Evolutionary conservation across 306 rosid genomes (phyloP).

Genomic region (Pterocarpus macrocarpus): DNA sequence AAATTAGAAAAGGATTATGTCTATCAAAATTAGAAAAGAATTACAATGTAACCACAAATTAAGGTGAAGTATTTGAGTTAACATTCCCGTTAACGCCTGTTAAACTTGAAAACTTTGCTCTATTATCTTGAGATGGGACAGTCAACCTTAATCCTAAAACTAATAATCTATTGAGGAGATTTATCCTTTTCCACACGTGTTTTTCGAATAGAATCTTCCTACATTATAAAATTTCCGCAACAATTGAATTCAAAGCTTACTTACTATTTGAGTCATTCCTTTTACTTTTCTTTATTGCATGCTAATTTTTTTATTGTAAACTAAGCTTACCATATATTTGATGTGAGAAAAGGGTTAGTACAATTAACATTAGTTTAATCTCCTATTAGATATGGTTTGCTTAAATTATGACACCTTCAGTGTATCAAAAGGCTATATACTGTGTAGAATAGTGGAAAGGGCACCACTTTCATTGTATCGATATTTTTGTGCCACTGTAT

Average conservation of each 20-base stretch:
- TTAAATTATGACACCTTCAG: slow-evolving; percentile 12
- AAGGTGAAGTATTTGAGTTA: no score
- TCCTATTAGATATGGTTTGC: neutral
- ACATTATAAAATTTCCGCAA: no score
- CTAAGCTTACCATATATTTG: slow-evolving; percentile 1
- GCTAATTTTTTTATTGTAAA: neutral
- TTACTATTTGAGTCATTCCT: neutral
- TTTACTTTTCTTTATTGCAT: neutral
- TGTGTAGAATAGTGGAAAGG: slow-evolving; percentile 11
- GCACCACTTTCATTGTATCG: slow-evolving; percentile 5
- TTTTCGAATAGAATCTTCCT: no score
- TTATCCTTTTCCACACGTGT: no score
- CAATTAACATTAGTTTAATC: slow-evolving; percentile 25
- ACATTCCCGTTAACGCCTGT: no score
- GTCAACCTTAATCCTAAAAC: no score
- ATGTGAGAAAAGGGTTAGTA: neutral
- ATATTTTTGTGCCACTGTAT: neutral
- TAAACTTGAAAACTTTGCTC: no score
- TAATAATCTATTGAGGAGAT: no score
- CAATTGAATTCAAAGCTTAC: neutral
- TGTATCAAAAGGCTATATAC: neutral
- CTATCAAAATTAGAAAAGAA: no score
- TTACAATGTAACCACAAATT: no score
- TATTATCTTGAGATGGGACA: no score
- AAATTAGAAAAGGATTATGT: no score